phyloP scores from a whole-genome alignment of 78 protist species.

The Cyanophora paradoxa region DNA sequence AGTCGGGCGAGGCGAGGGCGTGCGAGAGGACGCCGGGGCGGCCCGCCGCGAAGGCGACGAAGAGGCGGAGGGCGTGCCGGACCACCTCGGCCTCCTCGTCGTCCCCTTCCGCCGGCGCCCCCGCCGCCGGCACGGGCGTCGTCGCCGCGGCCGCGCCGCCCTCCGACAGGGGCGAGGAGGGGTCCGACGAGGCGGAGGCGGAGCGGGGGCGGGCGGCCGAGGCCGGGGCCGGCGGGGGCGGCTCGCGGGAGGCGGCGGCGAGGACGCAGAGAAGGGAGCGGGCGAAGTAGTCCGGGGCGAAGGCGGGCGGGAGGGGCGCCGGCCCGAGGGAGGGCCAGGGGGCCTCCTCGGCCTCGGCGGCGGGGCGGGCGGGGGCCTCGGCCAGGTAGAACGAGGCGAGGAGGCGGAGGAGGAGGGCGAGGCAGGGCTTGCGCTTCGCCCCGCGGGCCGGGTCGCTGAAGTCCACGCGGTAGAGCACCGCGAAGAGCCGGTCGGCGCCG shows the following conservation, averaged over 20 bases:
- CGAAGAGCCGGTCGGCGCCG: too few relatives aligned
- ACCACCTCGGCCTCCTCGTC: not conserved
- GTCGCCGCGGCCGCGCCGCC: not conserved
- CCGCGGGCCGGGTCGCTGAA: not conserved
- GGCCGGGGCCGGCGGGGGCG: not conserved
- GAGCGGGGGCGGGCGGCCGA: not conserved
- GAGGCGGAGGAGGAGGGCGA: not conserved
- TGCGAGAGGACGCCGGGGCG: not conserved
- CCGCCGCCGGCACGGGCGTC: not conserved
- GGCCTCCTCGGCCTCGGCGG: not conserved
- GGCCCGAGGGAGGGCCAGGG: not conserved
- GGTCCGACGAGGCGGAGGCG: not conserved
- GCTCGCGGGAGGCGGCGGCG: not conserved
- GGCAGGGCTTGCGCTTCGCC: not conserved
- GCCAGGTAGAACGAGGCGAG: not conserved
- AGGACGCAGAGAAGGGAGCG: too few relatives aligned
- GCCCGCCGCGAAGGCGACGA: not conserved
- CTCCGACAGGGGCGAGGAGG: too few relatives aligned
- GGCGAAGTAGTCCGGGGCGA: too few relatives aligned
- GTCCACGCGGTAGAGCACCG: not conserved
- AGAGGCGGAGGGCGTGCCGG: not conserved
- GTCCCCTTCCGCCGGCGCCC: not conserved
- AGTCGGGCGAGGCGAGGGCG: too few relatives aligned
- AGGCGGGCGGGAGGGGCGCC: not conserved
- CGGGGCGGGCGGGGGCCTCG: too few relatives aligned